A percentile compares a stretch with the other conserved stretches of the same genome.
Evolutionary conservation across 179 eudicot species (phyloP).

Genomic region (Camellia oleifera): DNA sequence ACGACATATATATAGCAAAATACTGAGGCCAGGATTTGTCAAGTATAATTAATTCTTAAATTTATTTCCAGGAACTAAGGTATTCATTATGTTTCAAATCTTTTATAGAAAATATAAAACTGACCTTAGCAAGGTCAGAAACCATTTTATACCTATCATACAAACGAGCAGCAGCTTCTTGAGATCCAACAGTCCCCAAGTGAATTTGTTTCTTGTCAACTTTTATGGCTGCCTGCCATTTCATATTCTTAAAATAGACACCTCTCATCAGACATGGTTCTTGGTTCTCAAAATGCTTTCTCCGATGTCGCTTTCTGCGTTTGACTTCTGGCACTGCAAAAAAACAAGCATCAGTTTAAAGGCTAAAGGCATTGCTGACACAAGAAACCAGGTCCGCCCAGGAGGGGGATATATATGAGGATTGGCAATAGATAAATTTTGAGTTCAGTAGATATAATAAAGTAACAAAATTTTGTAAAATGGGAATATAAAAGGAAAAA

Average conservation of each 20-base stretch:
- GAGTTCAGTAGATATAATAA: not conserved
- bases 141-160: slow-evolving; percentile 67
- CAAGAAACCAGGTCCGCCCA: not conserved
- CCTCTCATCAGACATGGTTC: slow-evolving; percentile 64
- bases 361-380: not conserved
- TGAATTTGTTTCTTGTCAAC: slow-evolving; percentile 96
- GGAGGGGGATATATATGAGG: not conserved
- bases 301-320: slow-evolving; percentile 65
- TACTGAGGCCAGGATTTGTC: not conserved
- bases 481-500: slow-evolving; percentile 17
- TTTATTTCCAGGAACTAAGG: not conserved
- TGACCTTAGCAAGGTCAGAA: not conserved
- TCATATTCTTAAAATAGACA: slow-evolving; percentile 82
- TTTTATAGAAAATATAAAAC: too few relatives aligned
- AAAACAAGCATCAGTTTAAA: not conserved
- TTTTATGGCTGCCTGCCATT: slow-evolving; percentile 99
- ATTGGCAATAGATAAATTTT: not conserved
- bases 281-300: slow-evolving; percentile 53
- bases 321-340: slow-evolving; percentile 41
- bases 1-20: not conserved
- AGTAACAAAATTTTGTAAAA: not conserved
- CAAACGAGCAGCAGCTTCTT: slow-evolving; percentile 80
- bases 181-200: slow-evolving; percentile 78
- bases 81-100: too few relatives aligned
- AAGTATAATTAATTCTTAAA: not conserved